Base-by-base conservation (phyloP, 768 basidiomycete genomes). In the Kwoniella bestiolae region DNA sequence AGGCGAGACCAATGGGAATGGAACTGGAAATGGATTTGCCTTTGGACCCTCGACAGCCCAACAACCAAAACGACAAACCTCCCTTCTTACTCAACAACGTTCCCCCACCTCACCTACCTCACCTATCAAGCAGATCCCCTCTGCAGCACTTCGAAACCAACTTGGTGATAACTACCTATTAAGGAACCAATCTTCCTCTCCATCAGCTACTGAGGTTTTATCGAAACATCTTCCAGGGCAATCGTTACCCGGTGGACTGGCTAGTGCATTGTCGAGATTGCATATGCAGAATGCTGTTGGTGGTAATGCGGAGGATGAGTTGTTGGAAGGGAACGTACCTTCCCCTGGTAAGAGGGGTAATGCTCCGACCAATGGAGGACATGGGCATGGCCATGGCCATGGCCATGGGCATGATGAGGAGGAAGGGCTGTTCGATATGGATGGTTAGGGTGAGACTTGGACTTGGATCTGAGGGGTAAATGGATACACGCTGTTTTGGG, bases 191-290 rank as follows among this genome's bases (percentile, higher is more conserved):
- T 72, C 73, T 18, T 70, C 68, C 50, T 55, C 80, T 14, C 90
- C 93, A 0, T 86, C 87, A 28, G 84, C 90, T 28, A 59, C 44
- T 2, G 85, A 88, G n/a, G 93, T 91, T 0, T 83, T 94, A 45
- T 90, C 92, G 74, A 84, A 88, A 18, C 93, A 94, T 70, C 92
- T 91, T 1, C 93, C 94, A 0, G 93, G 93, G 1, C 91, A 94
- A 81, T 90, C 88, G 80, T 84, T 95, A 12, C 93, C 94, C 1
- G 92, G 94, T 61, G 94, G 94, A 34, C 86, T 97, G 29, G 94
- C 93, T 0, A 91, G 91, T 0, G 94, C 93, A 0, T 89, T 93
- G 76, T 93, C 91, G 29, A 85, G 93, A 63, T 89, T 97, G 63
- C 94, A 97, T 71, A 89, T 93, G 1, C 82, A 85, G 5, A 65